phyloP scores from a whole-genome alignment of 768 basidiomycete genomes.

The Trametes coccinea region DNA sequence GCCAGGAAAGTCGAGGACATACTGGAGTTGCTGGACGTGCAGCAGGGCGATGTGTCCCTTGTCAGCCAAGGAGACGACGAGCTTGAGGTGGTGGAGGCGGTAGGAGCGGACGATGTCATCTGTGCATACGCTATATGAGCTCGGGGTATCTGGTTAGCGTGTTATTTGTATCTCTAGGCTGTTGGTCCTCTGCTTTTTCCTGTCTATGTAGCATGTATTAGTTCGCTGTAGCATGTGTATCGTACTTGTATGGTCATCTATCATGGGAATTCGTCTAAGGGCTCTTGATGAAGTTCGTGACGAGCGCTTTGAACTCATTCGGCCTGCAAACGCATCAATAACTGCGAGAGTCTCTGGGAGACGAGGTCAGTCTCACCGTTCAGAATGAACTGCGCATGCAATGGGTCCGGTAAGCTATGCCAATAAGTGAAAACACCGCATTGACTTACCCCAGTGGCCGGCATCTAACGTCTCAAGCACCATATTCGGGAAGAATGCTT shows the following conservation, averaged over 20 bases:
- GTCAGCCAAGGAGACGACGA: neutral
- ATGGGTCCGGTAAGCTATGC: neutral
- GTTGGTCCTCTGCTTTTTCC: neutral
- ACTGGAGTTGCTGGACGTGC: constrained; percentile 5
- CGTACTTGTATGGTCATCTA: neutral
- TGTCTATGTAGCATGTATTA: neutral
- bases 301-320: constrained; percentile 51
- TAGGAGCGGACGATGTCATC: neutral
- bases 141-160: neutral
- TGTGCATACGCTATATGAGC: constrained; percentile 16
- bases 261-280: constrained; percentile 2
- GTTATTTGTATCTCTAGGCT: neutral
- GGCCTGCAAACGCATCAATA: constrained; percentile 38
- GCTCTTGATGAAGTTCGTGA: constrained; percentile 32
- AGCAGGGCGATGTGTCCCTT: neutral
- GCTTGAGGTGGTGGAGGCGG: neutral
- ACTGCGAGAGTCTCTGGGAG: neutral
- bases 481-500: constrained; percentile 74
- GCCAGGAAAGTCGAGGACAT: constrained; percentile 13
- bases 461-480: constrained; percentile 64
- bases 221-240: constrained; percentile 6
- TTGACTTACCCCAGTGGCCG: constrained; percentile 80
- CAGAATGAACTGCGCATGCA: constrained; percentile 67
- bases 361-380: constrained; percentile 45
- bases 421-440: neutral